Percentiles rank a stretch among this genome's conserved stretches.
Conservation (phyloP, 2,329 filamentous ascomycete species). For the Aspergillus sp. region DNA sequence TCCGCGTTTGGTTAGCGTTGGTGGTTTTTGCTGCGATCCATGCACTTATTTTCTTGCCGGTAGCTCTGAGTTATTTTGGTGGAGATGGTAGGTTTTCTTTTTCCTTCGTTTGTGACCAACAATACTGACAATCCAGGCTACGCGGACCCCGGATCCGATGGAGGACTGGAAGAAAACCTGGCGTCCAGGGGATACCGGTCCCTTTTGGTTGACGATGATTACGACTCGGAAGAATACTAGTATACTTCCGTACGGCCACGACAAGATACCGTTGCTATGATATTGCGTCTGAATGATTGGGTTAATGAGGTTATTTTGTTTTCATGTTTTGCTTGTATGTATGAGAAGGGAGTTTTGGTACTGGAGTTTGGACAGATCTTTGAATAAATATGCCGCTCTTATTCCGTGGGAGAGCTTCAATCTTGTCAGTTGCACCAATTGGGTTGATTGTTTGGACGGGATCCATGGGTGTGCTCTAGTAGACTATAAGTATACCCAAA, state of each 20-base stretch:
- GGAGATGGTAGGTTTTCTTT: slow-evolving; percentile 56
- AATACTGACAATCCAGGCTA: slow-evolving; percentile 53
- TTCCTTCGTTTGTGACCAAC: background rate
- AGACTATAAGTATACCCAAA: too few species aligned
- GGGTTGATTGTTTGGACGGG: background rate
- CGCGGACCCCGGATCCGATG: slow-evolving; percentile 77
- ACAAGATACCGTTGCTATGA: background rate
- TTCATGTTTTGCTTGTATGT: background rate
- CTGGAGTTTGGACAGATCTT: background rate
- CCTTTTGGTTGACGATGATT: slow-evolving; percentile 67
- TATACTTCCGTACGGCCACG: background rate
- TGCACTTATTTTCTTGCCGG: slow-evolving; percentile 84
- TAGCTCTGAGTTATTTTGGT: slow-evolving; percentile 76
- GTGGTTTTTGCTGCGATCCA: slow-evolving; percentile 85
- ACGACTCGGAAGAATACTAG: slow-evolving; percentile 61
- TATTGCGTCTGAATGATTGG: background rate
- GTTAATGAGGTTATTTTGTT: background rate
- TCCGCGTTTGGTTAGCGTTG: slow-evolving; percentile 88
- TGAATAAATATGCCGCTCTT: too few species aligned
- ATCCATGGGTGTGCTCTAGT: background rate
- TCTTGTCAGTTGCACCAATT: too few species aligned
- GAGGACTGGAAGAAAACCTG: slow-evolving; percentile 83
- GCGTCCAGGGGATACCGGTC: slow-evolving; percentile 71
- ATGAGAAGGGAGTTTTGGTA: background rate
- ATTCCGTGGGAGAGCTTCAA: too few species aligned